phyloP scores from a whole-genome alignment of 306 rosid genomes.

The Abrus pulchellus region DNA sequence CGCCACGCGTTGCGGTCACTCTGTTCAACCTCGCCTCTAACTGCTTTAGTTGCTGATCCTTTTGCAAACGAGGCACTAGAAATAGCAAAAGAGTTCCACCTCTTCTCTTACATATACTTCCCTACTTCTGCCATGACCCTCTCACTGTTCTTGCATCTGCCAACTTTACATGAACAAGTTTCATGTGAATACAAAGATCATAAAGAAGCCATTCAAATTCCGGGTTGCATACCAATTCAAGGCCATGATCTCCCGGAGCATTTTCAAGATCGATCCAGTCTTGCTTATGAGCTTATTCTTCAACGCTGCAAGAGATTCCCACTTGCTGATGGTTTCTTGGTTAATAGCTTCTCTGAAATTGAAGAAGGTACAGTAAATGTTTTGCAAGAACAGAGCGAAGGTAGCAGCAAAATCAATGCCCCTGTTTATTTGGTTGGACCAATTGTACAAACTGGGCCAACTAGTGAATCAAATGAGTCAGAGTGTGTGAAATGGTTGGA shows the following conservation, averaged over 20 bases:
- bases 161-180: slow-evolving; percentile 38
- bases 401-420: too few relatives aligned
- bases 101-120: slow-evolving; percentile 46
- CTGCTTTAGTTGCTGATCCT: slow-evolving; percentile 43
- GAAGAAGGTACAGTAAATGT: too few relatives aligned
- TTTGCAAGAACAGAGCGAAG: too few relatives aligned
- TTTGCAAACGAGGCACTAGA: slow-evolving; percentile 42
- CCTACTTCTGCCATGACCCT: slow-evolving; percentile 40
- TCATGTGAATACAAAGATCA: slow-evolving; percentile 46
- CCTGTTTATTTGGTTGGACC: too few relatives aligned
- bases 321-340: too few relatives aligned
- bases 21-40: slow-evolving; percentile 4
- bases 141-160: slow-evolving; percentile 45
- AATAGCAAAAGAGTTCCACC: slow-evolving; percentile 47
- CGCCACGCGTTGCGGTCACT: slow-evolving; percentile 15
- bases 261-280: too few relatives aligned
- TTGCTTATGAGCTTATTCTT: too few relatives aligned
- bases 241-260: neutral
- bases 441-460: too few relatives aligned
- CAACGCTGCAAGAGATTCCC: too few relatives aligned
- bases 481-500: too few relatives aligned
- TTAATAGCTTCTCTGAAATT: too few relatives aligned
- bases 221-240: slow-evolving; percentile 3
- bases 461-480: too few relatives aligned
- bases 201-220: slow-evolving; percentile 20